Conservation (phyloP, 2,329 filamentous ascomycete species). For the Cucurbitaria berberidis region DNA sequence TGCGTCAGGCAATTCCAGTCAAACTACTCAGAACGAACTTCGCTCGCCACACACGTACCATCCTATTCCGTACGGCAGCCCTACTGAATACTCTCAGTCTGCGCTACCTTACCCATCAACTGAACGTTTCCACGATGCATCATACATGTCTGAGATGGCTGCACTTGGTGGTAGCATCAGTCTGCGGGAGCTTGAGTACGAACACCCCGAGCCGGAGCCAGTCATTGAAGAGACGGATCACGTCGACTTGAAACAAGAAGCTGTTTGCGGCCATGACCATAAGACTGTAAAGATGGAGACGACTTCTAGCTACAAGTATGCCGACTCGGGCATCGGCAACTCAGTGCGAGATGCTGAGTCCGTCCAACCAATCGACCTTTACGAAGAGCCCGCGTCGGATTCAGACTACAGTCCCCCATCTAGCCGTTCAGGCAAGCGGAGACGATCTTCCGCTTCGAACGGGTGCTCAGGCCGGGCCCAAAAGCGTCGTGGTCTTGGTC, state of each 20-base stretch:
- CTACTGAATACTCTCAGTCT: conserved; percentile 23
- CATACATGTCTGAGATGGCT: conserved; percentile 16
- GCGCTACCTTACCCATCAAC: conserved; percentile 24
- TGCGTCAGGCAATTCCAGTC: conserved; percentile 39
- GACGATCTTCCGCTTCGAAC: conserved; percentile 37
- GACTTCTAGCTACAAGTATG: conserved; percentile 19
- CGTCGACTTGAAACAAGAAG: conserved; percentile 31
- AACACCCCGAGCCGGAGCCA: conserved; percentile 29
- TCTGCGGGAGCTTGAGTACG: conserved; percentile 43
- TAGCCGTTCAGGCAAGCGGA: conserved; percentile 27
- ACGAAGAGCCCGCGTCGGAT: conserved; percentile 41
- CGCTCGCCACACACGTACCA: conserved; percentile 32
- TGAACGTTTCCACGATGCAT: conserved; percentile 21
- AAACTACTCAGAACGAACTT: conserved; percentile 39
- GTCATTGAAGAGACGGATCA: conserved; percentile 33
- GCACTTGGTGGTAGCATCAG: conserved; percentile 27
- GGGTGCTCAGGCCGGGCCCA: conserved; percentile 17
- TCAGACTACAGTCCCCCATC: conserved; percentile 43
- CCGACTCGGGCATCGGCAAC: conserved; percentile 36
- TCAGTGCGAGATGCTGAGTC: conserved; percentile 45
- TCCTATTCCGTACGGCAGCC: conserved; percentile 24
- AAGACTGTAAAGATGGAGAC: conserved; percentile 22
- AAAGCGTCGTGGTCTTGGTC: conserved; percentile 26
- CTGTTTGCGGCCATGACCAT: conserved; percentile 24
- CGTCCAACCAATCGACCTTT: conserved; percentile 40